Conservation (phyloP, 179 eudicot species). For the Pouteria campechiana region DNA sequence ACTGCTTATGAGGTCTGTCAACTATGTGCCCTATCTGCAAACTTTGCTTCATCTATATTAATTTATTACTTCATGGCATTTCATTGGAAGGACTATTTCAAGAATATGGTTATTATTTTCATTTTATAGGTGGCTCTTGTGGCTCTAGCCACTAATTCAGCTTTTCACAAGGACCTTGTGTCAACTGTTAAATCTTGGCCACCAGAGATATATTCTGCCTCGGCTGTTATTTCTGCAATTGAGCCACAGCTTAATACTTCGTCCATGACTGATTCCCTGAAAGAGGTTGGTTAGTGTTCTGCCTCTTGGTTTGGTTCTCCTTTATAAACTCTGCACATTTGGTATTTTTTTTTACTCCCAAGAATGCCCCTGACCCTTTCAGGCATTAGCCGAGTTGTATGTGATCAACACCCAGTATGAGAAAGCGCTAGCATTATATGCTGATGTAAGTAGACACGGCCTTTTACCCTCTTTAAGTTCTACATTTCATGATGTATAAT, state of each 20-base stretch:
- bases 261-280: slow-evolving; percentile 58
- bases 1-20: slow-evolving; percentile 85
- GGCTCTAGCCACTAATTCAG: neutral
- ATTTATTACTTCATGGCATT: slow-evolving; percentile 4
- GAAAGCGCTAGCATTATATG: slow-evolving; percentile 78
- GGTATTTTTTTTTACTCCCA: slow-evolving; percentile 7
- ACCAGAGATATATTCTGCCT: slow-evolving; percentile 62
- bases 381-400: slow-evolving; percentile 93
- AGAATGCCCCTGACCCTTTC: slow-evolving; percentile 9
- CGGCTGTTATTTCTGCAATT: slow-evolving; percentile 67
- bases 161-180: slow-evolving; percentile 86
- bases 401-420: slow-evolving; percentile 78
- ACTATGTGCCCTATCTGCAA: neutral
- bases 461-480: too few relatives aligned
- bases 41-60: too few relatives aligned
- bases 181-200: slow-evolving; percentile 91
- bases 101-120: neutral
- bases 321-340: slow-evolving; percentile 3
- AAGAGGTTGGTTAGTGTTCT: slow-evolving; percentile 46
- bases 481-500: too few relatives aligned
- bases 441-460: slow-evolving; percentile 99
- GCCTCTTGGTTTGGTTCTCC: neutral
- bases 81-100: slow-evolving; percentile 4
- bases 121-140: slow-evolving; percentile 24
- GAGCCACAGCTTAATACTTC: slow-evolving; percentile 90